Evolutionary conservation across 75 land plant species (phyloP).

Genomic region (Pinus albicaulis): DNA sequence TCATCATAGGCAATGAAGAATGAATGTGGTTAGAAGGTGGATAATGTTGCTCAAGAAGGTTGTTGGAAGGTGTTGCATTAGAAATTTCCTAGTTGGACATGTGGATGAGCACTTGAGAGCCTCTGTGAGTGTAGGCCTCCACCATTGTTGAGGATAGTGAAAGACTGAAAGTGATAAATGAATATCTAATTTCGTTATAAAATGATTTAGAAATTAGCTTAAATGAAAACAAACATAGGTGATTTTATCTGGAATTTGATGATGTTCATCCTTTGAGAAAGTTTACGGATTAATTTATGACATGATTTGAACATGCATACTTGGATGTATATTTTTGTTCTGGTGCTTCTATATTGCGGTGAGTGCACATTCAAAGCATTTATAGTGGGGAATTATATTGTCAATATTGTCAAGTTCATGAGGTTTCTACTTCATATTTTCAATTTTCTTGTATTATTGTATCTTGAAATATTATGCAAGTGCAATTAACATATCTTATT

Average conservation of each 20-base stretch:
- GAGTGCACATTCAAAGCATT: slow-evolving; percentile 17
- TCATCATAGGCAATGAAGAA: too few species aligned
- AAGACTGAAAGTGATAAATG: not conserved
- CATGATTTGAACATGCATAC: slow-evolving; percentile 1
- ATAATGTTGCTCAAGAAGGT: too few species aligned
- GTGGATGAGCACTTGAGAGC: too few species aligned
- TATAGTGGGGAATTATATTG: slow-evolving; percentile 18
- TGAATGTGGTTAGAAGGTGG: too few species aligned
- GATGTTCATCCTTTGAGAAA: too few species aligned
- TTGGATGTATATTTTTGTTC: slow-evolving; percentile 27
- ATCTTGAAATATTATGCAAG: not conserved
- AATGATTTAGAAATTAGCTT: not conserved
- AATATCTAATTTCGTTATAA: slow-evolving; percentile 1
- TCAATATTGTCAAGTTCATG: slow-evolving; percentile 24
- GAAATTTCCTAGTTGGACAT: too few species aligned
- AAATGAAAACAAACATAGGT: too few species aligned
- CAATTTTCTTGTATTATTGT: not conserved
- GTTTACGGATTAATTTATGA: not conserved
- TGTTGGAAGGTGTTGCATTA: too few species aligned
- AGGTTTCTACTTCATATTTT: not conserved
- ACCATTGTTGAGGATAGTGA: too few species aligned
- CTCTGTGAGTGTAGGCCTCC: too few species aligned
- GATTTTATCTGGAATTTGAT: not conserved
- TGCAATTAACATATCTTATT: not conserved
- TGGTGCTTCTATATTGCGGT: slow-evolving; percentile 20